phyloP scores from a whole-genome alignment of 441 rosid genomes.

The Euphorbia celastroides region DNA sequence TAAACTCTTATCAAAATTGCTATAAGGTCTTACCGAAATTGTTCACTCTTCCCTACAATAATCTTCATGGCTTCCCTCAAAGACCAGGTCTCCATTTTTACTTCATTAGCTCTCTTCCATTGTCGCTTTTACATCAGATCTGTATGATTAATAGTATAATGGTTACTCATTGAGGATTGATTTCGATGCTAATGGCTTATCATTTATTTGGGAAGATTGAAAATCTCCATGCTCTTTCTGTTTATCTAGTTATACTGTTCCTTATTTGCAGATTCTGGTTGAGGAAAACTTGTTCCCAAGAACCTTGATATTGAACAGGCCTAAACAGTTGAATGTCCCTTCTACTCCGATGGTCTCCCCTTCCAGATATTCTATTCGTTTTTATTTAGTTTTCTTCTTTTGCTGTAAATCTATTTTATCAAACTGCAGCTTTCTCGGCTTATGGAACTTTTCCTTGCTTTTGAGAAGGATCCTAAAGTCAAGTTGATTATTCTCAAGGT shows the following conservation, averaged over 20 bases:
- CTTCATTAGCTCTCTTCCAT: background rate
- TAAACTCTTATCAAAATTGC: no score
- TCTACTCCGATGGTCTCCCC: constrained; percentile 46
- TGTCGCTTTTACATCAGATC: background rate
- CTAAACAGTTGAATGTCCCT: constrained; percentile 67
- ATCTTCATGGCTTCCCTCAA: constrained; percentile 9
- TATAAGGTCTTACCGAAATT: background rate
- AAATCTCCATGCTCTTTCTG: background rate
- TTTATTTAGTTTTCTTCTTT: background rate
- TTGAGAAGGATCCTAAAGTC: constrained; percentile 45
- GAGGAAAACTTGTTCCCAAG: constrained; percentile 49
- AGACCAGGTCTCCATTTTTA: constrained; percentile 10
- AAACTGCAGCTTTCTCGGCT: constrained; percentile 41
- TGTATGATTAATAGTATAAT: background rate
- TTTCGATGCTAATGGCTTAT: background rate
- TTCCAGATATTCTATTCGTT: background rate
- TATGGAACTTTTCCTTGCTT: constrained; percentile 46
- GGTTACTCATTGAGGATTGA: background rate
- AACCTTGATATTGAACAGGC: constrained; percentile 55
- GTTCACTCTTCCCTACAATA: background rate
- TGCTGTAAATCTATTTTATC: background rate
- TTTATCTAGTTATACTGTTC: background rate
- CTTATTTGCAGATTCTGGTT: constrained; percentile 43
- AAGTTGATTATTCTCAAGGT: constrained; percentile 67
- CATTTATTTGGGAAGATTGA: background rate